phyloP scores from a whole-genome alignment of 2,329 filamentous ascomycete genomes.

The Monosporascus ibericus region DNA sequence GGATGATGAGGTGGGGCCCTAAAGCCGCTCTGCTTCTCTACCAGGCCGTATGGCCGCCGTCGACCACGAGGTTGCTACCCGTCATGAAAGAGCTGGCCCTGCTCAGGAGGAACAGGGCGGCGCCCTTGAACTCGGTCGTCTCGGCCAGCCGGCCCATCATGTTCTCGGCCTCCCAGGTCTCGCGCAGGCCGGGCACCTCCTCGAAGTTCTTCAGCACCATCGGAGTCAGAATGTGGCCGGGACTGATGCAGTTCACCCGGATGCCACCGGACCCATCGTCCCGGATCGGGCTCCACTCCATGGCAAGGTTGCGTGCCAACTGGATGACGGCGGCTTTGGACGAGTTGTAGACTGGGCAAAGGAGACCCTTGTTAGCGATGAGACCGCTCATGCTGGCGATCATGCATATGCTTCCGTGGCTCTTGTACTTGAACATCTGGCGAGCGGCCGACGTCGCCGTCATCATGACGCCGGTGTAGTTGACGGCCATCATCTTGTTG shows the following conservation, averaged over 20 bases:
- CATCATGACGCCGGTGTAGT: conserved; percentile 63
- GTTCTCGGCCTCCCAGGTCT: conserved; percentile 65
- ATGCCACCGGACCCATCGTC: conserved; percentile 46
- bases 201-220: conserved; percentile 70
- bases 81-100: conserved; percentile 57
- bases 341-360: conserved; percentile 62
- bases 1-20: too few relatives aligned
- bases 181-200: conserved; percentile 53
- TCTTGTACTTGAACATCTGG: conserved; percentile 49
- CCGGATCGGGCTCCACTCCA: conserved; percentile 51
- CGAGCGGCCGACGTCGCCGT: conserved; percentile 66
- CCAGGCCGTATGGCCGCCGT: conserved; percentile 15
- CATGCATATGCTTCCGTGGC: conserved; percentile 48
- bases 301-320: conserved; percentile 54
- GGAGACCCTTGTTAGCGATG: conserved; percentile 52
- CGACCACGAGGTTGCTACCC: conserved; percentile 14
- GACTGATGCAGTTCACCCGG: conserved; percentile 63
- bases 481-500: conserved; percentile 62
- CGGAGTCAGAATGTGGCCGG: conserved; percentile 61
- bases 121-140: conserved; percentile 55
- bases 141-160: conserved; percentile 60
- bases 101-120: conserved; percentile 54
- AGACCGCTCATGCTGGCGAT: conserved; percentile 51
- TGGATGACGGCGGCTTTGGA: conserved; percentile 62
- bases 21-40: neutral